Evolutionary conservation across 306 rosid species (phyloP).

Genomic region (Abrus pulchellus): DNA sequence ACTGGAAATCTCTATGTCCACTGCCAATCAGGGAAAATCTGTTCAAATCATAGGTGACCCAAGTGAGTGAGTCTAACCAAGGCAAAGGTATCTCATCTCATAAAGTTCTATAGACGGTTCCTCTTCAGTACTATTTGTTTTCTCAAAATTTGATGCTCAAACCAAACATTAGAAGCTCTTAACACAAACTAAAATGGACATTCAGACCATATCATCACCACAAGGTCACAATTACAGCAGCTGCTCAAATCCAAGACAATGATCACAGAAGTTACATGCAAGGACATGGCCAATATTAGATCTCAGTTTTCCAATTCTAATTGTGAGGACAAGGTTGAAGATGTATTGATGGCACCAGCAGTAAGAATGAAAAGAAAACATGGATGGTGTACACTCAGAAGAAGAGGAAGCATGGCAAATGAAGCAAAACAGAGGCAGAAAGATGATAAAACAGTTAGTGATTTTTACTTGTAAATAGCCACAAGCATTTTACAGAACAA

Average conservation of each 20-base stretch:
- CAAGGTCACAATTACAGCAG: no score
- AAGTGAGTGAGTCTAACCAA: neutral
- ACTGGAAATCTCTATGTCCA: neutral
- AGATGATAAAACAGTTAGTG: neutral
- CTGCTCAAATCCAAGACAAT: no score
- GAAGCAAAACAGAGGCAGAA: slow-evolving; percentile 10
- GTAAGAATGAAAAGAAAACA: no score
- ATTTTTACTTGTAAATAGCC: slow-evolving; percentile 32
- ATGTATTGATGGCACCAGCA: no score
- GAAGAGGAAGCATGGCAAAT: no score
- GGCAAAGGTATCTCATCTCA: neutral
- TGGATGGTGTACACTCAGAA: no score
- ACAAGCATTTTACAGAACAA: slow-evolving; percentile 21
- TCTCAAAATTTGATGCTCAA: neutral
- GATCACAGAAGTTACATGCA: no score
- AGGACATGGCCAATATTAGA: no score
- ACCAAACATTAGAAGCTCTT: neutral
- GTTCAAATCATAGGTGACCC: neutral
- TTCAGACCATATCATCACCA: no score
- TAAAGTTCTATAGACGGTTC: neutral
- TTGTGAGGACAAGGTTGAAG: no score
- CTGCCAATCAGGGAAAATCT: neutral
- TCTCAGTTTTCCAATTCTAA: neutral
- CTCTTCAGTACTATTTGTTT: neutral
- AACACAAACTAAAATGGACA: no score